Base-by-base conservation (phyloP, 179 eudicot species). In the Silene noctiflora region DNA sequence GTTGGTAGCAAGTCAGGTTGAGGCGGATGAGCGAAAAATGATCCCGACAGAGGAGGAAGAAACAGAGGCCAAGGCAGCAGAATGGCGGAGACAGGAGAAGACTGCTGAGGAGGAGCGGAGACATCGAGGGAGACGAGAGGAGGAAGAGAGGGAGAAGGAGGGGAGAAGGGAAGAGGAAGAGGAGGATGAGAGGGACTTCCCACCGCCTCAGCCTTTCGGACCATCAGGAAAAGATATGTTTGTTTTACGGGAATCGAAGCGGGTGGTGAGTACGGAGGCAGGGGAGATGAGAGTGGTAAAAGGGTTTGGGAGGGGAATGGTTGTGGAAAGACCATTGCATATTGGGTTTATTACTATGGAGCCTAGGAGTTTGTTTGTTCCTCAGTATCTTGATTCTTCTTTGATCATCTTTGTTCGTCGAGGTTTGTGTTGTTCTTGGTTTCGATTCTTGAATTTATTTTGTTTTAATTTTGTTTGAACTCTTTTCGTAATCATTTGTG, bases 341-440 rank as follows among this genome's bases (percentile, higher is more conserved):
- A 76, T 93, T 39, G 98, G 97, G 56, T 93, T 93, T 73, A 84
- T 93, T 53, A 83, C 86, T 3, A 91, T 93, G 98, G 97, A 93
- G 76, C 98, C 98, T 19, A 81, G 80, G 1, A 79, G 83, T 64
- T 71, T 93, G 21, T 88, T 93, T 79, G 61, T 93, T 44, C 97
- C 97, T 81, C 97, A 91, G 84, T 93, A 93, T 67, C 80, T 88
- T 64, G 93, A 93, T 73, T 86, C 94, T 55, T 79, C 79, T 71
- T 77, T 91, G 79, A 84, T 91, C 74, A 69, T 93, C 86, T 93
- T 90, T 77, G 8, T 93, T 27, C 91, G 83, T 58, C 77, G 82
- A 87, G 98, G 98, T n/a, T n/a, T n/a, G n/a, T n/a, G n/a, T 39
- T 39, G 44, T 39, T 39, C 10, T 39, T 39, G 44, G 10, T 39